Percentiles rank a stretch among this genome's conserved stretches.
Conservation (phyloP, 2,329 filamentous ascomycete genomes). For the Rutstroemia sp. region DNA sequence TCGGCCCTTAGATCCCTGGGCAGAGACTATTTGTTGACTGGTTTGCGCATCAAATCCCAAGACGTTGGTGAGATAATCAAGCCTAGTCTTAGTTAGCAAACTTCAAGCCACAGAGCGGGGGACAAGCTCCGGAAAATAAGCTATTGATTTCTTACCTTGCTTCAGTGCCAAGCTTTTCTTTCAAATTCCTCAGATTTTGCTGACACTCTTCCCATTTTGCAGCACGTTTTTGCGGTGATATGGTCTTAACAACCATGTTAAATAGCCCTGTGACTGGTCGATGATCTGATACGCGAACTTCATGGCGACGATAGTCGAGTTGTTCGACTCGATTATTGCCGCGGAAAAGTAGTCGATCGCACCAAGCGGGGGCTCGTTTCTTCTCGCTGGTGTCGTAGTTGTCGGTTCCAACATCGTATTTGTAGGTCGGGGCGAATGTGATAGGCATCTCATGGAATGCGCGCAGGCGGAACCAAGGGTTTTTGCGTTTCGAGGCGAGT, state of each 20-base stretch:
- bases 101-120: neutral
- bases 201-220: constrained; percentile 66
- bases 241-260: constrained; percentile 74
- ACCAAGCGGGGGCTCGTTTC: constrained; percentile 91
- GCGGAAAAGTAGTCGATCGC: constrained; percentile 84
- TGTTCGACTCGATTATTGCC: constrained; percentile 76
- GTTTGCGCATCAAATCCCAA: constrained; percentile 37
- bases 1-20: constrained; percentile 14
- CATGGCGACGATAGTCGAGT: constrained; percentile 79
- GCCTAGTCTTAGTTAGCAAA: constrained; percentile 33
- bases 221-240: constrained; percentile 59
- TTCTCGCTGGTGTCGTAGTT: constrained; percentile 94
- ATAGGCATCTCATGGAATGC: constrained; percentile 89
- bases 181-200: constrained; percentile 65
- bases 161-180: constrained; percentile 57
- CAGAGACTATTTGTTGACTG: constrained; percentile 21
- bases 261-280: constrained; percentile 84
- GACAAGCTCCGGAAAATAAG: neutral
- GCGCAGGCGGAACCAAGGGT: constrained; percentile 80
- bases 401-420: constrained; percentile 94
- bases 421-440: constrained; percentile 92
- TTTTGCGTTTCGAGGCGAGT: constrained; percentile 78
- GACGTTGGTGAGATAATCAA: constrained; percentile 58
- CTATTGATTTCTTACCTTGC: constrained; percentile 62
- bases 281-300: constrained; percentile 87